Conservation (phyloP, 345 rosid species). For the Dimocarpus longan region DNA sequence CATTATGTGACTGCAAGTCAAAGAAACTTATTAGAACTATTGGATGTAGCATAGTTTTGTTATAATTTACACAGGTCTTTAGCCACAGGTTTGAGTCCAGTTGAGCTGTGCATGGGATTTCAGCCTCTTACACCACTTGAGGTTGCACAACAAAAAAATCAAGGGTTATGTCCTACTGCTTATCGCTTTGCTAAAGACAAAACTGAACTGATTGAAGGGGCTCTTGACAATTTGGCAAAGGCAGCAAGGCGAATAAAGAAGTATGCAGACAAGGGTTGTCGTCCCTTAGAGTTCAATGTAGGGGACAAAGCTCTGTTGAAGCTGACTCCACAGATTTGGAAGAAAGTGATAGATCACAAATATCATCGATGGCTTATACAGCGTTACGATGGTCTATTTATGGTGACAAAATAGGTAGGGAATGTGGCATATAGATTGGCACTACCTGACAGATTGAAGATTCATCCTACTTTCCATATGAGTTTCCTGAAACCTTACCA, state of each 20-base stretch:
- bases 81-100: neutral
- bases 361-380: too few species aligned
- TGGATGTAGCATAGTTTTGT: neutral
- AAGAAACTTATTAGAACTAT: neutral
- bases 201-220: neutral
- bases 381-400: too few species aligned
- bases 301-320: neutral
- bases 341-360: neutral
- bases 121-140: neutral
- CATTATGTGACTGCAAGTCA: neutral
- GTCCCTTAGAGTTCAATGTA: neutral
- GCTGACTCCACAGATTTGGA: neutral
- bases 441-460: too few species aligned
- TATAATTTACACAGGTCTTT: neutral
- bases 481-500: slow-evolving; percentile 2
- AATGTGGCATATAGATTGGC: too few species aligned
- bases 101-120: neutral
- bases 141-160: neutral
- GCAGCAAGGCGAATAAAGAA: neutral
- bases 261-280: neutral
- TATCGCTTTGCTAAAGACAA: neutral
- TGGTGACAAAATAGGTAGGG: too few species aligned
- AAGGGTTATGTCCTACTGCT: neutral
- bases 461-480: neutral
- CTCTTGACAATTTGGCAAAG: neutral